Base-by-base conservation (phyloP, 345 rosid species). In the Triadica sebifera region DNA sequence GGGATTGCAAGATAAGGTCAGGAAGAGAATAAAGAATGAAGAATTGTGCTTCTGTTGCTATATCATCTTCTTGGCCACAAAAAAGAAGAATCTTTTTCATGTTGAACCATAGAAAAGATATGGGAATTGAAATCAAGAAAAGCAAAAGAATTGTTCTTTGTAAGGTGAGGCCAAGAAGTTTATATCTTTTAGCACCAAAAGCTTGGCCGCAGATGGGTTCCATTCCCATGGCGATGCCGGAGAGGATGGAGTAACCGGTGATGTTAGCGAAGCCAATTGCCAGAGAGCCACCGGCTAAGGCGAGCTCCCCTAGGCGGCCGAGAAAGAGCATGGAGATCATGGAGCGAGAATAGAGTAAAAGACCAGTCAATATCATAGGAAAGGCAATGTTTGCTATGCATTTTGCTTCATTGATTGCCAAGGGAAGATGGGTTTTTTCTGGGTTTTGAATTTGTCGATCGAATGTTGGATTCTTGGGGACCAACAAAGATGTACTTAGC, bases 181-280 rank as follows among this genome's bases (percentile, higher is more conserved):
- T 73, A 69, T 59, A 77, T 72, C 72, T 74, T 73, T 82, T 76
- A 34, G 88, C 88, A 20, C 88, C 88, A 24, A 85, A 85, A 63
- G 88, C 86, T 70, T 85, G 88, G 3, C 86, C 84, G 7, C 88
- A 85, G n/a, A 85, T 82, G 45, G 88, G 84, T 29, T 85, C 86
- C 88, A 85, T 80, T 34, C 88, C 88, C 59, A 71, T 74, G 15
- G 98, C 88, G 29, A 93, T 88, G 72, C 98, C 98, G 1, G 97
- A 89, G 67, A 91, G 91, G 64, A 93, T 80, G 6, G 95, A 91
- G 76, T 91, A 93, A 0, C 98, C 98, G 2, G 98, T 93, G 87
- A 91, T 91, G 78, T 85, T 85, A 6, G 86, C 88, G 17, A 85
- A 82, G 0, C 84, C 86, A 4, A 80, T 59, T 0, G 88, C 86